Evolutionary conservation across 495 filamentous ascomycete species (phyloP).

Genomic region (Annulohypoxylon nitens): DNA sequence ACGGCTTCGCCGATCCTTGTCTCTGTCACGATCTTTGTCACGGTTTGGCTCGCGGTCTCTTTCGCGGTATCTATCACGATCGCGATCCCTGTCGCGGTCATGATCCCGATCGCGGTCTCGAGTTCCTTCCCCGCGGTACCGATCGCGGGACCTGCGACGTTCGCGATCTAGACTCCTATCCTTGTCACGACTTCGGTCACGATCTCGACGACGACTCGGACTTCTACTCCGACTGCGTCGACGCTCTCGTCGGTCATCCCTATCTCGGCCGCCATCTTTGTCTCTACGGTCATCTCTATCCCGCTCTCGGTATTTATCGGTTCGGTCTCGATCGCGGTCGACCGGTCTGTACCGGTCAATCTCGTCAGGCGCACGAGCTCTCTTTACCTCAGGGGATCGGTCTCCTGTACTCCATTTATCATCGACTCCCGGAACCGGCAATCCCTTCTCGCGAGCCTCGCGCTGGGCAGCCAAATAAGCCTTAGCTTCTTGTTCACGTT

Average conservation of each 20-base stretch:
- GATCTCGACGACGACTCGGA: slow-evolving; percentile 53
- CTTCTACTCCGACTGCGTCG: slow-evolving; percentile 57
- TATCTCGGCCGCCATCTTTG: slow-evolving; percentile 56
- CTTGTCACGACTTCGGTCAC: slow-evolving; percentile 55
- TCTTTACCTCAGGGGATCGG: slow-evolving; percentile 61
- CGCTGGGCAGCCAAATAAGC: slow-evolving; percentile 67
- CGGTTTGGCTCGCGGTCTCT: slow-evolving; percentile 42
- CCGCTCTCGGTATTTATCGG: slow-evolving; percentile 41
- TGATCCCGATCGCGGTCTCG: slow-evolving; percentile 46
- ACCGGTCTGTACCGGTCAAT: slow-evolving; percentile 61
- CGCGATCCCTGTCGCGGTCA: slow-evolving; percentile 46
- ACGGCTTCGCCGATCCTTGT: slow-evolving; percentile 46
- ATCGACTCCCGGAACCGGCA: slow-evolving; percentile 62
- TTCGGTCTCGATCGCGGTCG: slow-evolving; percentile 49
- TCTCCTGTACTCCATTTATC: slow-evolving; percentile 58
- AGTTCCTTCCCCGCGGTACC: slow-evolving; percentile 47
- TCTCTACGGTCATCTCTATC: slow-evolving; percentile 51
- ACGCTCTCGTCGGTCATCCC: slow-evolving; percentile 51
- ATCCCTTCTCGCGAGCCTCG: slow-evolving; percentile 64
- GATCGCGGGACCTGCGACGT: slow-evolving; percentile 53
- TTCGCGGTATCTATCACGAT: slow-evolving; percentile 44
- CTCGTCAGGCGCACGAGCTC: slow-evolving; percentile 57
- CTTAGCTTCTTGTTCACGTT: slow-evolving; percentile 70
- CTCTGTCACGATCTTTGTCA: slow-evolving; percentile 42
- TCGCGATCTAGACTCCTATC: slow-evolving; percentile 58